phyloP scores from a whole-genome alignment of 1,284 basidiomycete genomes.

The Rhodotorula sp. region DNA sequence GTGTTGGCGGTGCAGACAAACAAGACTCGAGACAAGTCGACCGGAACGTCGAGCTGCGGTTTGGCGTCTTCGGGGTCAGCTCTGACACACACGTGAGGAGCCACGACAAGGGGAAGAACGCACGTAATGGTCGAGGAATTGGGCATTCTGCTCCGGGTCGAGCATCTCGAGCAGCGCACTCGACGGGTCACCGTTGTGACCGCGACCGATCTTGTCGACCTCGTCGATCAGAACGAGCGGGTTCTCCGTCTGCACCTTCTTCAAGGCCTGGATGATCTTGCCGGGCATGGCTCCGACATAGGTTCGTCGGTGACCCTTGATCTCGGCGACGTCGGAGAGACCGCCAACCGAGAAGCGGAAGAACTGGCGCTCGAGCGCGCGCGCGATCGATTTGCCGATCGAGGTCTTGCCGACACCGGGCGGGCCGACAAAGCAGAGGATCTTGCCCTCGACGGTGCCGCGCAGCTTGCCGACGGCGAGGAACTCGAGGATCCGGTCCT shows the following conservation, averaged over 20 bases:
- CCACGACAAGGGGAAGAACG: slow-evolving; percentile 46
- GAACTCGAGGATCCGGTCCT: slow-evolving; percentile 96
- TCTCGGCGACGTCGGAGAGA: slow-evolving; percentile 95
- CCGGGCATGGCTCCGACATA: slow-evolving; percentile 78
- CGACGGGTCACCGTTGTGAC: slow-evolving; percentile 89
- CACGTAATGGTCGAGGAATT: slow-evolving; percentile 93
- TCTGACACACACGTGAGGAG: too few relatives aligned
- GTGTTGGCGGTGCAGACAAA: slow-evolving; percentile 96
- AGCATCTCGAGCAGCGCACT: slow-evolving; percentile 95
- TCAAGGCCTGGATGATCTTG: slow-evolving; percentile 96
- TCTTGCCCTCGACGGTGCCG: slow-evolving; percentile 97
- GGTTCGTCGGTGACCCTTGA: slow-evolving; percentile 95
- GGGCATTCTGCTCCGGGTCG: slow-evolving; percentile 95
- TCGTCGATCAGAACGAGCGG: slow-evolving; percentile 90
- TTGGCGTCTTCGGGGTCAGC: neutral
- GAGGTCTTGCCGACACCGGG: slow-evolving; percentile 69
- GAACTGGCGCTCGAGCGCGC: slow-evolving; percentile 80
- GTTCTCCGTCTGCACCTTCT: slow-evolving; percentile 95
- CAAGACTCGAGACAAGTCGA: slow-evolving; percentile 90
- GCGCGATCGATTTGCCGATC: slow-evolving; percentile 81
- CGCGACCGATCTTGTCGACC: slow-evolving; percentile 97
- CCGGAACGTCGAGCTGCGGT: slow-evolving; percentile 83
- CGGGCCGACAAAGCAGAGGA: slow-evolving; percentile 92
- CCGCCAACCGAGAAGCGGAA: slow-evolving; percentile 97
- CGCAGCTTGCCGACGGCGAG: slow-evolving; percentile 94